These are phyloP conservation scores for Seiridium unicorne DNA, from an alignment of 2,329 filamentous ascomycete genomes.

Conservation along the genomic window DNA sequence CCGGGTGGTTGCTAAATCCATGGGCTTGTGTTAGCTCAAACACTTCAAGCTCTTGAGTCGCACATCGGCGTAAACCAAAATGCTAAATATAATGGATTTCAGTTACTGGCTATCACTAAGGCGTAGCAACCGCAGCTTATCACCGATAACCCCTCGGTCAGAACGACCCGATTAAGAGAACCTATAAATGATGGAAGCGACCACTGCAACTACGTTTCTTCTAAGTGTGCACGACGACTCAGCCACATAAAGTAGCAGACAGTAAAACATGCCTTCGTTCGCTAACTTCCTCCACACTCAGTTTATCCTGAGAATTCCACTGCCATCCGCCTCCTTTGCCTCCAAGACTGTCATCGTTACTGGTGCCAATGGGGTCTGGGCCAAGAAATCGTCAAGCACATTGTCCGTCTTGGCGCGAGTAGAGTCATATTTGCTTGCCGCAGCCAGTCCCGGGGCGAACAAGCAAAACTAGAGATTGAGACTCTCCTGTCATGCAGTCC, in stretches of 20 bases:
- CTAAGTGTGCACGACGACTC: background rate
- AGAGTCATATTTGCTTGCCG: slow-evolving; percentile 39
- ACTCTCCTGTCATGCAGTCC: background rate
- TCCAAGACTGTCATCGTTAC: background rate
- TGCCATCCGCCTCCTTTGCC: slow-evolving; percentile 4
- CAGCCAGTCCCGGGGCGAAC: slow-evolving; percentile 16
- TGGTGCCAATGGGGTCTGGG: background rate
- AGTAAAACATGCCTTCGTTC: slow-evolving; percentile 11
- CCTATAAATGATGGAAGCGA: too few relatives aligned
- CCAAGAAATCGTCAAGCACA: slow-evolving; percentile 17
- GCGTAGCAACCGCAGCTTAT: too few relatives aligned
- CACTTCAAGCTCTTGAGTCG: too few relatives aligned
- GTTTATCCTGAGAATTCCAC: slow-evolving; percentile 12
- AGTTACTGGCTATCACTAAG: too few relatives aligned
- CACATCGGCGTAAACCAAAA: too few relatives aligned
- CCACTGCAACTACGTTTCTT: background rate
- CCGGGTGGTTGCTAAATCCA: too few relatives aligned
- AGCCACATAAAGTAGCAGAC: background rate
- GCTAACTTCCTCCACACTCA: slow-evolving; percentile 15
- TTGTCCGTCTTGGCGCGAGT: slow-evolving; percentile 25
- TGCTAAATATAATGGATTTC: too few relatives aligned
- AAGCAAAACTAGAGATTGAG: background rate
- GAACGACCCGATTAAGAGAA: too few relatives aligned
- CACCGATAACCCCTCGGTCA: too few relatives aligned
- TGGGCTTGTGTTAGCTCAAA: too few relatives aligned